Evolutionary conservation across 352 stramenopile genomes (phyloP), one percentile per base, ranked within the genome.

Genomic region (Globisporangium ultimum): DNA sequence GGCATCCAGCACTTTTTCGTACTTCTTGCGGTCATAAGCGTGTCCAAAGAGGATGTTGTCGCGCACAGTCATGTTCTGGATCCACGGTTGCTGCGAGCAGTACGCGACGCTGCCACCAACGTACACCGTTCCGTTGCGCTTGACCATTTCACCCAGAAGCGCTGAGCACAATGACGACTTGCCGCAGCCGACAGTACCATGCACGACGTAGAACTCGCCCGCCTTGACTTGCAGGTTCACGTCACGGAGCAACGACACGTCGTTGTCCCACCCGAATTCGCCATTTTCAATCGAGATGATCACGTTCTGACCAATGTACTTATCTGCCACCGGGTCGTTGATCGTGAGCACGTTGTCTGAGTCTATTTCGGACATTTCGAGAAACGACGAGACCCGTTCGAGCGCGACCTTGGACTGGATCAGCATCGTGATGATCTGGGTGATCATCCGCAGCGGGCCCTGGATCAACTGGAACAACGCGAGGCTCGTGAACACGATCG

Each of bases 31-130:
- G 50, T 88, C 60, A 22, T 72, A 89, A 11, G 66, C 66, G 46
- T 78, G 63, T n/a, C 91, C 89, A 69, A 98, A 98, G 14, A 98
- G 66, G 59, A 98, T 96, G 67, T 98, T 98, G 18, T 80, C 67
- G 0, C 64, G 72, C 8, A 80, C 60, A 8, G 69, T 78, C 72
- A 78, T 67, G 38, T 97, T 97, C 43, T 97, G 67, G 52, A 98
- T 97, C 84, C 88, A 98, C 21, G 91, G 79, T 36, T 89, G 76
- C 64, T 97, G 92, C n/a, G 88, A 77, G 55, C 76, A 93, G 65
- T 91, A 96, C 7, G 87, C 86, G 3, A 96, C 52, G 22, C 40
- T 65, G 14, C 69, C 72, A 13, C 63, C 69, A 14, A 77, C 14
- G 59, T 60, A 48, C 12, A 67, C 7, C 28, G 51, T 14, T 10